Base-by-base conservation (phyloP, 2,329 filamentous ascomycete species). In the Chrysoporthe cubensis region DNA sequence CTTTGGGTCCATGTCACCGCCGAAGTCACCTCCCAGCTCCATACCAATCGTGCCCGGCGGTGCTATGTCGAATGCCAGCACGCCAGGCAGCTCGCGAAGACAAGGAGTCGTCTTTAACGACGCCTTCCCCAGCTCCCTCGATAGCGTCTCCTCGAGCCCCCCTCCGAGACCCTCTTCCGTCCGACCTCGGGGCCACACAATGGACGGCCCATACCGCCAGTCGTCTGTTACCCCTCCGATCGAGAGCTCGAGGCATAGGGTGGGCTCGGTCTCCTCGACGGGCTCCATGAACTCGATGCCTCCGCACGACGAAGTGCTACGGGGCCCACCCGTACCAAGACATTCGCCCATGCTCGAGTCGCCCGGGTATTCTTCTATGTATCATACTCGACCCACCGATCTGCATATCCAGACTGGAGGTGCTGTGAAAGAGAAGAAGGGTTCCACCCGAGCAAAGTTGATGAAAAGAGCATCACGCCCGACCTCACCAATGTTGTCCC, bases 241-340 rank as follows among this genome's bases (percentile, higher is more conserved):
- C 46, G 85, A 88, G 68, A 83, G 26, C 18, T 62, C 80, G 72
- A 85, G 90, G 63, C 87, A 89, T 73, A 85, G 90, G 63, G 87
- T 93, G 56, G 89, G 90, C 62, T 93, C 91, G 40, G 87, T 93
- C 72, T 89, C 90, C 72, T 90, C 89, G 46, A 84, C 88, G 8
- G 80, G 83, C 3, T 86, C 88, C 5, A 81, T 86, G 60, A 80
- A 83, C 4, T 85, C 88, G 4, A 82, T 86, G 60, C 81, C 83
- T 62, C 82, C 84, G 61, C 78, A 83, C 67, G 84, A 87, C 32
- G 84, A 86, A 64, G 71, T 62, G n/a, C 50, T 75, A 60, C 75
- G 75, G 56, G 64, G 70, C 4, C 71, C 73, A 3, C 66, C 73
- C n/a, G 77, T 81, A 52, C 79, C 81, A 66, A 82, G 80, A 26